Conservation (phyloP, 768 basidiomycete genomes). For the Lentinula sp. region DNA sequence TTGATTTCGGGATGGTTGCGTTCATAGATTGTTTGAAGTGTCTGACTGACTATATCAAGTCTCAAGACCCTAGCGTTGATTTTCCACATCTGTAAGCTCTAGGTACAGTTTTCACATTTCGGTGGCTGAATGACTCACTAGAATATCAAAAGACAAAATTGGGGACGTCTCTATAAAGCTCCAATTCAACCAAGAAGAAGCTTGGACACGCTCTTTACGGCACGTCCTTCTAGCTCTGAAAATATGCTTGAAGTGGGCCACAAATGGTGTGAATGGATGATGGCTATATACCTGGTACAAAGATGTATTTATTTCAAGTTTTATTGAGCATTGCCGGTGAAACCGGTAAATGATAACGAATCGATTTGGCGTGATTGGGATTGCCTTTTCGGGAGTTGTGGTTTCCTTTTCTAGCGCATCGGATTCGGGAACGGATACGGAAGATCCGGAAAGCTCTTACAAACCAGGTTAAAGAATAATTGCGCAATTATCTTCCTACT, state of each 20-base stretch:
- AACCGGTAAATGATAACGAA: not conserved
- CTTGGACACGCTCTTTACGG: conserved; percentile 90
- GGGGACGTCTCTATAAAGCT: conserved; percentile 92
- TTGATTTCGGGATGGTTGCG: conserved; percentile 94
- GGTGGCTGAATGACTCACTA: conserved; percentile 22
- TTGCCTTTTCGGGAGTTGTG: not conserved
- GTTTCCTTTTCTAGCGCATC: not conserved
- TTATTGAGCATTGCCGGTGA: too few relatives aligned
- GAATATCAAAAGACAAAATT: conserved; percentile 91
- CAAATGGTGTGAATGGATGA: conserved; percentile 66
- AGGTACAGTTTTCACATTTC: not conserved
- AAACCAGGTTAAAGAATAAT: conserved; percentile 8
- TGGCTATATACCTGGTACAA: not conserved
- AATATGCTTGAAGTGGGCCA: conserved; percentile 83
- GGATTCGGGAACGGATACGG: not conserved
- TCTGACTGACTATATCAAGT: conserved; percentile 79
- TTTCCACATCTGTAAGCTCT: conserved; percentile 74
- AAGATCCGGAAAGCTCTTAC: conserved; percentile 1
- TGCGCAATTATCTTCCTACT: not conserved
- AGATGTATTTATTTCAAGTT: too few relatives aligned
- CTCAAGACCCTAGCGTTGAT: conserved; percentile 65
- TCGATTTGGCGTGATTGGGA: not conserved
- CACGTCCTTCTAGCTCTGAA: conserved; percentile 89
- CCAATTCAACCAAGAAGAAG: conserved; percentile 92
- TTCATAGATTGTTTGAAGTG: conserved; percentile 94